phyloP scores from a whole-genome alignment of 1,284 basidiomycete genomes.

The Neolentinus lepideus region DNA sequence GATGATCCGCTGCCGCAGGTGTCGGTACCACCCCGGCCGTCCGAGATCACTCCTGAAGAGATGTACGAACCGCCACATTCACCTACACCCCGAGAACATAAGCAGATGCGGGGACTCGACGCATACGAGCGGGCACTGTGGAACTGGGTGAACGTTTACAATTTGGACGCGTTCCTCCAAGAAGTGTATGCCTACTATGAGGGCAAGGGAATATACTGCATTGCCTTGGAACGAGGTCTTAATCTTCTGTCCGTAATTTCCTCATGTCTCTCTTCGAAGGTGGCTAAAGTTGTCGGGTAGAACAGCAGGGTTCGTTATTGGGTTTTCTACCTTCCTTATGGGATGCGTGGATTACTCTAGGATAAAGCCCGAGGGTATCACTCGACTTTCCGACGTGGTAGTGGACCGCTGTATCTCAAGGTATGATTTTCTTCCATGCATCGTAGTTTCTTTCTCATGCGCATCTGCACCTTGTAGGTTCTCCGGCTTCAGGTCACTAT shows the following conservation, averaged over 20 bases:
- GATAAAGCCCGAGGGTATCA: constrained; percentile 56
- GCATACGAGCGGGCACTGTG: constrained; percentile 89
- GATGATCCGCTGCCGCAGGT: constrained; percentile 16
- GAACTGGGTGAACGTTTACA: constrained; percentile 99
- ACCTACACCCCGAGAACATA: constrained; percentile 25
- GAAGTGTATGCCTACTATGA: constrained; percentile 95
- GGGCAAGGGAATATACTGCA: constrained; percentile 93
- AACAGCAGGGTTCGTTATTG: constrained; percentile 95
- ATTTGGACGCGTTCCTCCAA: constrained; percentile 91
- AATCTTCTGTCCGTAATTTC: constrained; percentile 78
- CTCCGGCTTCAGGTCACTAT: constrained; percentile 76
- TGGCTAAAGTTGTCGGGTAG: constrained; percentile 36
- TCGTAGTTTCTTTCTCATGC: constrained; percentile 10
- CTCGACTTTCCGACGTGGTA: constrained; percentile 72
- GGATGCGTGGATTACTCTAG: constrained; percentile 92
- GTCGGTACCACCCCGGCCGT: constrained; percentile 61
- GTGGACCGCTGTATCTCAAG: constrained; percentile 75
- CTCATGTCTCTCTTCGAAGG: constrained; percentile 11
- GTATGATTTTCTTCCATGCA: constrained; percentile 31
- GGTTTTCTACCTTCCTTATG: constrained; percentile 92
- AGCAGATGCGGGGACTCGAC: constrained; percentile 65
- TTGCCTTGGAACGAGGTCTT: constrained; percentile 79
- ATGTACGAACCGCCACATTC: not conserved
- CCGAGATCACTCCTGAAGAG: constrained; percentile 38
- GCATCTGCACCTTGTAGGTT: constrained; percentile 41